These are phyloP conservation scores for Skeletonema tropicum DNA, from an alignment of 108 stramenopile genomes.

Conservation along the genomic window DNA sequence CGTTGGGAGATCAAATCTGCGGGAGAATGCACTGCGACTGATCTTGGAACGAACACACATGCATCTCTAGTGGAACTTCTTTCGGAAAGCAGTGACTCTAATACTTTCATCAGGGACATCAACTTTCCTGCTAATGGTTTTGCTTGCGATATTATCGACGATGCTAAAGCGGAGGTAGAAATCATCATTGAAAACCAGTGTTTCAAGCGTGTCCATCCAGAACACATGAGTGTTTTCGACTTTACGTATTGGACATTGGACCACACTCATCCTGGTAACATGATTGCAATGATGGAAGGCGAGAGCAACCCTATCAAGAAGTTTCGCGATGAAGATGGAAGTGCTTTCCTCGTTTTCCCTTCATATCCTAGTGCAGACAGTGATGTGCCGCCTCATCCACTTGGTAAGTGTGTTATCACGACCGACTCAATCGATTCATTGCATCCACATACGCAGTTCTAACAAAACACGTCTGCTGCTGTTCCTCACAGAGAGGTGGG, in stretches of 20 bases:
- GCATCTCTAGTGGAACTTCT: constrained; percentile 35
- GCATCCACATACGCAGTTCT: neutral
- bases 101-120: constrained; percentile 37
- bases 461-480: neutral
- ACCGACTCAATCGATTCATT: neutral
- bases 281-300: constrained; percentile 25
- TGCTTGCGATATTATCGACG: constrained; percentile 19
- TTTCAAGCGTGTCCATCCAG: constrained; percentile 57
- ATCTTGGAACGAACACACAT: constrained; percentile 29
- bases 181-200: constrained; percentile 41
- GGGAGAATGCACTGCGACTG: constrained; percentile 23
- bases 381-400: constrained; percentile 1
- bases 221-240: constrained; percentile 62
- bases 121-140: constrained; percentile 5
- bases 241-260: constrained; percentile 50
- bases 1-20: constrained; percentile 50
- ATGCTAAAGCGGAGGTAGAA: constrained; percentile 12
- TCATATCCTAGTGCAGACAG: neutral
- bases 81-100: constrained; percentile 25
- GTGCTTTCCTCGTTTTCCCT: constrained; percentile 25
- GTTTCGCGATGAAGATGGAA: constrained; percentile 29
- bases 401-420: neutral
- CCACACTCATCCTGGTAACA: constrained; percentile 27
- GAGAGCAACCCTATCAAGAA: constrained; percentile 39
- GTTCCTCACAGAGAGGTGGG: neutral